Percentiles rank a stretch among this genome's conserved stretches.
Conservation (phyloP, 1,284 basidiomycete genomes). For the Malassezia furfur region DNA sequence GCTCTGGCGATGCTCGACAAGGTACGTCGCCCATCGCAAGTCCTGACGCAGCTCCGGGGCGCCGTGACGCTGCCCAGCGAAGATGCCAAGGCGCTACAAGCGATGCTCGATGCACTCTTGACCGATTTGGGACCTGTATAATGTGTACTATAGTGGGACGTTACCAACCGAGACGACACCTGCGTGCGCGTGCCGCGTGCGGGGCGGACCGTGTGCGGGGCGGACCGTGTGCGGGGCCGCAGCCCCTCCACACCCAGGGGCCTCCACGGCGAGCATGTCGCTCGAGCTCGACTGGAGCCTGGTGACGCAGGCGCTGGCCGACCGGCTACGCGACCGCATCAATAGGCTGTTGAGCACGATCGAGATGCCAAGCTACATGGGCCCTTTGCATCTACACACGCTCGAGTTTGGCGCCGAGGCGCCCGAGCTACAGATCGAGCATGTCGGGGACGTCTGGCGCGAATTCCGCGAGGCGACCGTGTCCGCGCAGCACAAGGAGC, state of each 20-base stretch:
- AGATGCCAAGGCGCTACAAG: conserved; percentile 5
- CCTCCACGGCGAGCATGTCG: conserved; percentile 26
- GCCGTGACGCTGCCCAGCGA: conserved; percentile 3
- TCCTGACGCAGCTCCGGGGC: conserved; percentile 3
- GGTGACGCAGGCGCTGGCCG: conserved; percentile 61
- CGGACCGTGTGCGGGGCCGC: background rate
- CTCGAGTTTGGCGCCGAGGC: conserved; percentile 74
- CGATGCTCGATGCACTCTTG: conserved; percentile 11
- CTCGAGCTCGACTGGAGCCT: conserved; percentile 55
- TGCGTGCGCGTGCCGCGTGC: background rate
- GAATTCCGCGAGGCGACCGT: conserved; percentile 56
- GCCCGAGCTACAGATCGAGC: conserved; percentile 80
- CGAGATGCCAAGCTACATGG: conserved; percentile 78
- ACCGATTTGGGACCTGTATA: conserved; percentile 12
- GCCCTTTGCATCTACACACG: conserved; percentile 71
- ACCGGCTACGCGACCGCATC: conserved; percentile 64
- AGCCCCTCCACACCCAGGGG: background rate
- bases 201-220: background rate
- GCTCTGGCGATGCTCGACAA: conserved; percentile 9
- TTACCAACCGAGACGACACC: too few species aligned
- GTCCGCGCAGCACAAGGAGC: background rate
- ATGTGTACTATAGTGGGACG: background rate
- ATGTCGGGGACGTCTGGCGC: conserved; percentile 83
- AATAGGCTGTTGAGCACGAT: conserved; percentile 66
- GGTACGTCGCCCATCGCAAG: background rate